Evolutionary conservation across 2,329 filamentous ascomycete genomes (phyloP).

Genomic region (Orbilia ellipsospora): DNA sequence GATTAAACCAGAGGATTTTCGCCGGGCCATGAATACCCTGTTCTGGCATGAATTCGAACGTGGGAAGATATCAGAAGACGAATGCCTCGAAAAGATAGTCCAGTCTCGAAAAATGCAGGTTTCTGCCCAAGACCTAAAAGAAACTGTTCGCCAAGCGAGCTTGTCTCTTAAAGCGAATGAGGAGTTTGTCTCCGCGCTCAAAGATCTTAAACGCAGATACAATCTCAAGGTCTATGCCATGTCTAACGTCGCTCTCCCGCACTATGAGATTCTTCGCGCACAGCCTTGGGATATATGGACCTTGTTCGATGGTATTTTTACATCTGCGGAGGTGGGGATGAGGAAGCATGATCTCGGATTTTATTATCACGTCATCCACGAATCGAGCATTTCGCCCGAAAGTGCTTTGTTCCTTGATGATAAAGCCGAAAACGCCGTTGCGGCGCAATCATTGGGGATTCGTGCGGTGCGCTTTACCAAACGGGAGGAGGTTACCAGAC

Average conservation of each 20-base stretch:
- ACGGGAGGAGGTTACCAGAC: not conserved
- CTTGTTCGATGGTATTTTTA: not conserved
- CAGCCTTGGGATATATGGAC: constrained; percentile 1
- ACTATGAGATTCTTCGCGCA: constrained; percentile 1
- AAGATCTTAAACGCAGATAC: not conserved
- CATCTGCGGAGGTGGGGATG: not conserved
- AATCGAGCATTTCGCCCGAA: not conserved
- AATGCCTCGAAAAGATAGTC: no score
- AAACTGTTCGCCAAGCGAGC: no score
- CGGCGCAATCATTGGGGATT: not conserved
- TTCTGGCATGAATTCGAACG: no score
- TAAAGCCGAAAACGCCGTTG: not conserved
- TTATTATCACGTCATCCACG: not conserved
- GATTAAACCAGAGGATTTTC: no score
- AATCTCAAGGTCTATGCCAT: not conserved
- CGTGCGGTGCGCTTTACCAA: not conserved
- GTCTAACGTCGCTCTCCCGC: not conserved
- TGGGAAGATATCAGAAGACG: no score
- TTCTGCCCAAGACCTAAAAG: no score
- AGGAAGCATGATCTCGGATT: not conserved
- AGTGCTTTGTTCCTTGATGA: constrained; percentile 1
- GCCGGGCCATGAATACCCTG: no score
- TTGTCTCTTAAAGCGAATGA: no score
- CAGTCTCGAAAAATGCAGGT: no score
- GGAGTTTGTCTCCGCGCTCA: not conserved